Evolutionary conservation across 2,329 filamentous ascomycete species (phyloP), one percentile per base, ranked within the genome.

Genomic region (Boeremia lycopersici): DNA sequence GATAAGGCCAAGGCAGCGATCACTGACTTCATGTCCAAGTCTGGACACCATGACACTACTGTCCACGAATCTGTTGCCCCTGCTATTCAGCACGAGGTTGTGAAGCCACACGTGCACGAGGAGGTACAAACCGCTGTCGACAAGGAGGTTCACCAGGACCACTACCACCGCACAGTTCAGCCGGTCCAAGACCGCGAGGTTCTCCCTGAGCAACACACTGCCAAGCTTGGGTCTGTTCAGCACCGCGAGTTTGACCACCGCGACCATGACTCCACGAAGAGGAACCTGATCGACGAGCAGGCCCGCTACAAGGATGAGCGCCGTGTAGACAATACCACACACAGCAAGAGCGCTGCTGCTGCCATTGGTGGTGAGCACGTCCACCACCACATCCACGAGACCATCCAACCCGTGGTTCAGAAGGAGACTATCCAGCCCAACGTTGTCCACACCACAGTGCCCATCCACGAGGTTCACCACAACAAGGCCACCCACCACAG

Each of bases 381-480:
- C 15, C 86, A 88, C 69, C 86, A 88, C 69, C 84, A 83, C 62
- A 81, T 89, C 3, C 85, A 89, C 59, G 86, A 90, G 72, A 86
- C 84, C 28, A 83, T 91, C 42, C 87, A 91, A 70, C 88, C 88
- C 0, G 82, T 91, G 0, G 78, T 91, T 31, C 80, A 91, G 45
- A 89, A 89, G 61, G 86, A 90, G 61, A 85, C 82, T 1, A 78
- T 90, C 26, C 83, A 89, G 60, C 87, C 86, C 1, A 80, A 84
- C 13, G 82, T 91, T 3, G 79, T 90, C 1, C 89, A 91, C 77
- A 90, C 86, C 23, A 90, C 86, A 1, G 79, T 89, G 0, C 89
- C 88, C 0, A 81, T 91, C 36, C 88, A 91, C 61, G 89, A 91
- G 75, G 82, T 84, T 2, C 88, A 91, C 68, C 86, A 90, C 64